Evolutionary conservation across 768 basidiomycete species (phyloP).

Genomic region (Erythrobasidium yunnanense): DNA sequence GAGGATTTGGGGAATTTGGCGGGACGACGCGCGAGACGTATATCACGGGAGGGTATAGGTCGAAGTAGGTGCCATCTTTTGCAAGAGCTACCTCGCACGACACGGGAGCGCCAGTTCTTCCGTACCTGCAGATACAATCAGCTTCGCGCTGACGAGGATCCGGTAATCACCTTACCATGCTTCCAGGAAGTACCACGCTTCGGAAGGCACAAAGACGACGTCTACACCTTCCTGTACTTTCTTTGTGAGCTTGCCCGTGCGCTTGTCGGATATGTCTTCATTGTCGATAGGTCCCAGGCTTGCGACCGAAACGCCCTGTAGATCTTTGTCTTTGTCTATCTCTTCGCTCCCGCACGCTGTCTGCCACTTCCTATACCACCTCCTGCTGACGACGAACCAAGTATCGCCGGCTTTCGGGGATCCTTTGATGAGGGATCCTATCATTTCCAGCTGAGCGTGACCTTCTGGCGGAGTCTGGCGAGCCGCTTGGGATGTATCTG

Average conservation of each 20-base stretch:
- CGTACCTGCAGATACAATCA: slow-evolving; percentile 43
- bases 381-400: slow-evolving; percentile 64
- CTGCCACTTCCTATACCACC: slow-evolving; percentile 67
- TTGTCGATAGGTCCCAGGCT: slow-evolving; percentile 61
- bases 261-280: slow-evolving; percentile 52
- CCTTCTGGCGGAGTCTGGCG: not conserved
- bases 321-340: slow-evolving; percentile 48
- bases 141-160: slow-evolving; percentile 29
- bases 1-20: slow-evolving; percentile 27
- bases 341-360: slow-evolving; percentile 53
- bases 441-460: not conserved
- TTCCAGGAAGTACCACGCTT: slow-evolving; percentile 58
- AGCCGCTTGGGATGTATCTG: slow-evolving; percentile 5
- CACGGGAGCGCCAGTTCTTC: slow-evolving; percentile 63
- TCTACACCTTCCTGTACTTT: slow-evolving; percentile 54
- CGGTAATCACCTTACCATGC: slow-evolving; percentile 70
- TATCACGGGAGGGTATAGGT: slow-evolving; percentile 37
- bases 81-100: slow-evolving; percentile 46
- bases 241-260: slow-evolving; percentile 44
- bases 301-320: slow-evolving; percentile 45
- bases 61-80: slow-evolving; percentile 38
- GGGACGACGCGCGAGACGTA: slow-evolving; percentile 26
- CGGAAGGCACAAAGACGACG: slow-evolving; percentile 62
- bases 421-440: not conserved
- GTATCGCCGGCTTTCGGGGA: slow-evolving; percentile 56